Evolutionary conservation across 139 green algal species (phyloP).

Genomic region (Mesostigma viride): DNA sequence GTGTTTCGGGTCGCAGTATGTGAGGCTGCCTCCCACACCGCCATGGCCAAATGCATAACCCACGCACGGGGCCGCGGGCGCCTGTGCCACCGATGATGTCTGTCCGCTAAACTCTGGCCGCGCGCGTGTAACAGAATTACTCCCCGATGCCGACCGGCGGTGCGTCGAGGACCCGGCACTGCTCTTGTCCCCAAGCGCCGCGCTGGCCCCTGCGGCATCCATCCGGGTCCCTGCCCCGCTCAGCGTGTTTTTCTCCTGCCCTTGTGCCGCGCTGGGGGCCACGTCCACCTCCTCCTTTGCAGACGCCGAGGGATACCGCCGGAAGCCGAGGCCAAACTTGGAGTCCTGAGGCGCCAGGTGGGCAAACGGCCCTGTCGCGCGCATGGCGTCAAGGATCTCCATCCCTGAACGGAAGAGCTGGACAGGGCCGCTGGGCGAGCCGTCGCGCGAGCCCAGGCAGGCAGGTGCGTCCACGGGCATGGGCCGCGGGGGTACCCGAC

Average conservation of each 20-base stretch:
- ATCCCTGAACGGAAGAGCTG: not conserved
- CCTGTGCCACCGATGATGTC: not conserved
- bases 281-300: too few relatives aligned
- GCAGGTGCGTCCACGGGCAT: not conserved
- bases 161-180: too few relatives aligned
- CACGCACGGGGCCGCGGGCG: not conserved
- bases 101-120: not conserved
- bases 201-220: too few relatives aligned
- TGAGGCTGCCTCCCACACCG: slow-evolving; percentile 15
- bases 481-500: slow-evolving; percentile 1
- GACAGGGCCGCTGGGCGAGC: not conserved
- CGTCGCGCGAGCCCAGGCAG: too few relatives aligned
- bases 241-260: not conserved
- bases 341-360: not conserved
- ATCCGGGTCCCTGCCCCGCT: too few relatives aligned
- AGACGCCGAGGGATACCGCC: too few relatives aligned
- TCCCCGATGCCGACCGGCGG: too few relatives aligned
- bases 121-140: not conserved
- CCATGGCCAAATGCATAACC: slow-evolving; percentile 22
- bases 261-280: too few relatives aligned
- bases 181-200: too few relatives aligned
- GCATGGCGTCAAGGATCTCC: slow-evolving; percentile 3
- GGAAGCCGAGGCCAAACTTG: slow-evolving; percentile 20
- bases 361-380: not conserved
- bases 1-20: slow-evolving; percentile 23